Conservation (phyloP, 179 eudicot species). For the Gypsophila paniculata region DNA sequence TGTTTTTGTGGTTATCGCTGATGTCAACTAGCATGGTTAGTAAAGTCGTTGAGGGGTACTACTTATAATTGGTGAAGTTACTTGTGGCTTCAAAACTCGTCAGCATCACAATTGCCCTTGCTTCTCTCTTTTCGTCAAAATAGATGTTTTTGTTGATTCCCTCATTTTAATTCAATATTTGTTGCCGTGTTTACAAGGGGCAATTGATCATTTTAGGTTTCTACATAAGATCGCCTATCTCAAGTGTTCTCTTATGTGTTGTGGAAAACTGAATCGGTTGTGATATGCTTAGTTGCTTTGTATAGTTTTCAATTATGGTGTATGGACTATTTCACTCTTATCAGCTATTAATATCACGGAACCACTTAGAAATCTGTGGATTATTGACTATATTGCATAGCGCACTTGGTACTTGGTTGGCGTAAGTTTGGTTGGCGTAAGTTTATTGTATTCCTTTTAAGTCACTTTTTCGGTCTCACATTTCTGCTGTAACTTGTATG, state of each 20-base stretch:
- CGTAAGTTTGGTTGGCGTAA: not conserved
- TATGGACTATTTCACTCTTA: not conserved
- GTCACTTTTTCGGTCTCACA: not conserved
- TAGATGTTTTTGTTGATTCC: not conserved
- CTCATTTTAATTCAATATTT: constrained; percentile 6
- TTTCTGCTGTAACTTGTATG: not conserved
- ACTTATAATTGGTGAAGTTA: too few species aligned
- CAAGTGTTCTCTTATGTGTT: not conserved
- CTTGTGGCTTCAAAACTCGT: too few species aligned
- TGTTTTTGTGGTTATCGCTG: not conserved
- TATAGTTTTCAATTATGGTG: not conserved
- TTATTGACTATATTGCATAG: not conserved
- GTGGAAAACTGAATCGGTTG: constrained; percentile 4
- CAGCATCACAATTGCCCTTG: not conserved
- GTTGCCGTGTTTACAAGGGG: not conserved
- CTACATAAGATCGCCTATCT: not conserved
- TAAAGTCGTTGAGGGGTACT: too few species aligned
- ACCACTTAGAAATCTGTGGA: not conserved
- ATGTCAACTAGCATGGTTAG: not conserved
- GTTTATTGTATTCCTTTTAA: constrained; percentile 8
- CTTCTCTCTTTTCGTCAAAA: not conserved
- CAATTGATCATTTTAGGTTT: not conserved
- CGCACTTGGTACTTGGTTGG: not conserved
- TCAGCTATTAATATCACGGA: not conserved
- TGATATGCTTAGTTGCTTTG: constrained; percentile 8